Conservation (phyloP, 345 rosid species). For the Gossypium thurberi region DNA sequence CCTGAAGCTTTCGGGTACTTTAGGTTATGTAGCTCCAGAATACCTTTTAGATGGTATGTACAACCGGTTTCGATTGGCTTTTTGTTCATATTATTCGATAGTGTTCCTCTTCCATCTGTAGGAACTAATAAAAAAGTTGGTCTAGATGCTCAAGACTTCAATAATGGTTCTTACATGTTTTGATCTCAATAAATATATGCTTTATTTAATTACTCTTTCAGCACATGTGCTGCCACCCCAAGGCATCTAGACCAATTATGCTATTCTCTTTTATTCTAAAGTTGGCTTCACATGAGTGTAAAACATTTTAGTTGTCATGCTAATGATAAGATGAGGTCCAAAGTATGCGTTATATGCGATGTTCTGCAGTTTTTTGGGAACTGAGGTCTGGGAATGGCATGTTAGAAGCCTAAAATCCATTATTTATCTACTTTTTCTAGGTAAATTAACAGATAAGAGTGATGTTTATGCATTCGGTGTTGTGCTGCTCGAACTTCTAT, state of each 20-base stretch:
- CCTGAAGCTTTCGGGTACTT: slow-evolving; percentile 84
- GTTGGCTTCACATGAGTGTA: neutral
- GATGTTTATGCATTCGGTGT: slow-evolving; percentile 95
- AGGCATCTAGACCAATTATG: neutral
- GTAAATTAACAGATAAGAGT: slow-evolving; percentile 85
- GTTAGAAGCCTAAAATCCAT: neutral
- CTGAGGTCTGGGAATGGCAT: neutral
- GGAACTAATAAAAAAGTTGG: neutral
- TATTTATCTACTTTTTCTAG: slow-evolving; percentile 23
- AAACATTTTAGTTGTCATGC: neutral
- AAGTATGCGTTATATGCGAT: neutral
- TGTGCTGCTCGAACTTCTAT: slow-evolving; percentile 85
- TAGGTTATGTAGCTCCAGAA: slow-evolving; percentile 94
- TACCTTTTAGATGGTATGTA: slow-evolving; percentile 74
- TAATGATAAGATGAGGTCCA: neutral
- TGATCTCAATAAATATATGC: neutral
- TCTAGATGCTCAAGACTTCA: slow-evolving; percentile 7
- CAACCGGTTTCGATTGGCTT: neutral
- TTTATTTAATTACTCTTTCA: slow-evolving; percentile 5
- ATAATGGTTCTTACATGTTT: slow-evolving; percentile 14
- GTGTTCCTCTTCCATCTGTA: neutral
- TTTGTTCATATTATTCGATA: neutral
- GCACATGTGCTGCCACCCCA: slow-evolving; percentile 24
- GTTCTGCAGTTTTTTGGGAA: neutral
- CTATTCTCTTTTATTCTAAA: neutral